A percentile compares a stretch with the other conserved stretches of the same genome.
These are phyloP conservation scores for Trichoderma polysporum DNA, from an alignment of 2,329 filamentous ascomycete genomes.

Conservation along the genomic window DNA sequence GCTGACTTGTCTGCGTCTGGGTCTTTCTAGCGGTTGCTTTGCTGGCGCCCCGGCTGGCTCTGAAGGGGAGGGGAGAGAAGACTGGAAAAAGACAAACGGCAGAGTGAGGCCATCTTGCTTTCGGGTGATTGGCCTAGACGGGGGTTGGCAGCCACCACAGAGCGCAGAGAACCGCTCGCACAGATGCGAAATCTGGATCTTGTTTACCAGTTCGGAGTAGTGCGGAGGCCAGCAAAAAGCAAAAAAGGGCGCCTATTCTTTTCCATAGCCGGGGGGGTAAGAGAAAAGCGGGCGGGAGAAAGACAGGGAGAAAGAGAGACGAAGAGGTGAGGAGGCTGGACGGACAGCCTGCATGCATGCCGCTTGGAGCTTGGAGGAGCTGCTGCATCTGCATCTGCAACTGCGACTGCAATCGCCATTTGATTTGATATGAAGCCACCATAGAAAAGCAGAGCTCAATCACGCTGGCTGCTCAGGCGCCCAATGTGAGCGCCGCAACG, in stretches of 20 bases:
- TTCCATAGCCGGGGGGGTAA: background rate
- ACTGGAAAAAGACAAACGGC: background rate
- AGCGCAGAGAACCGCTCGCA: background rate
- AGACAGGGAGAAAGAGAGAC: no score
- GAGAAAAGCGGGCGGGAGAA: slow-evolving; percentile 1
- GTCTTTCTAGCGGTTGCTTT: slow-evolving; percentile 1
- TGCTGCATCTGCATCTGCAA: background rate
- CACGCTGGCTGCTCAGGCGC: background rate
- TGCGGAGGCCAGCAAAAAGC: no score
- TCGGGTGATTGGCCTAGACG: background rate
- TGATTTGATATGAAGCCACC: background rate
- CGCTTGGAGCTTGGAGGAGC: background rate
- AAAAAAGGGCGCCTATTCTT: background rate
- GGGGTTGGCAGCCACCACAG: background rate
- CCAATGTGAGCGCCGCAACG: slow-evolving; percentile 7
- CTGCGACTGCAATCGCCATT: background rate
- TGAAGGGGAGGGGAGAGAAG: background rate
- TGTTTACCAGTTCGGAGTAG: background rate
- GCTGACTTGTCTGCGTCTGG: background rate
- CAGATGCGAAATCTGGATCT: slow-evolving; percentile 4
- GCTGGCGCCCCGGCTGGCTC: background rate
- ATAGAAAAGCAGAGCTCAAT: background rate
- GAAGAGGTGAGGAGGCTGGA: background rate
- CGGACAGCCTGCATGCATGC: slow-evolving; percentile 1
- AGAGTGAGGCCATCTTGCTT: background rate